These are phyloP conservation scores for Apiotrichum gracile DNA, from an alignment of 1,284 basidiomycete genomes.

Conservation along the genomic window DNA sequence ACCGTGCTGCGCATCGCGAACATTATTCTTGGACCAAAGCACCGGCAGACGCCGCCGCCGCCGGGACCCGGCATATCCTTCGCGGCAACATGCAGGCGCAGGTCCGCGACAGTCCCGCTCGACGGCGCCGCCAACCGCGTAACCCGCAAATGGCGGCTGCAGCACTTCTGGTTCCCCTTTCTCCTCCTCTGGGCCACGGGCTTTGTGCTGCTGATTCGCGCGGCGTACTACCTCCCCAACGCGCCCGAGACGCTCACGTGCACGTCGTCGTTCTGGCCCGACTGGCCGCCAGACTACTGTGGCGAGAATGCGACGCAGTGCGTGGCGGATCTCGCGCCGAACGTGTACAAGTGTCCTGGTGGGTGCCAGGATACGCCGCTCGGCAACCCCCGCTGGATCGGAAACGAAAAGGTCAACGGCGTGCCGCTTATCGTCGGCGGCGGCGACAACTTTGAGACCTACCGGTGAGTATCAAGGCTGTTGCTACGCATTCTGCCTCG, in stretches of 20 bases:
- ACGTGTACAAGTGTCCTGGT: conserved; percentile 33
- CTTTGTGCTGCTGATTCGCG: conserved; percentile 33
- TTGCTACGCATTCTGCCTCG: not conserved
- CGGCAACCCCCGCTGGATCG: conserved; percentile 40
- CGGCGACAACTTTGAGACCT: conserved; percentile 22
- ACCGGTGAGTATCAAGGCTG: conserved; percentile 25
- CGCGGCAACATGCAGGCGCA: not conserved
- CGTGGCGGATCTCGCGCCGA: conserved; percentile 13
- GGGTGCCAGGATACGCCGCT: conserved; percentile 31
- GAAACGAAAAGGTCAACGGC: conserved; percentile 24
- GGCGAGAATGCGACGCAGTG: conserved; percentile 32
- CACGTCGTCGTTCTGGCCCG: conserved; percentile 27
- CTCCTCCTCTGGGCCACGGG: conserved; percentile 28
- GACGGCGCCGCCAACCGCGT: not conserved
- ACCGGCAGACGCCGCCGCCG: not conserved
- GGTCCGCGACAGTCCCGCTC: not conserved
- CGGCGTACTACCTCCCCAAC: conserved; percentile 31
- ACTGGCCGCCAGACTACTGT: conserved; percentile 41
- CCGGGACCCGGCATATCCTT: not conserved
- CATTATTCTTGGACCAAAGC: conserved; percentile 7
- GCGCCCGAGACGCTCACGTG: conserved; percentile 26
- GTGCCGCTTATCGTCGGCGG: conserved; percentile 39
- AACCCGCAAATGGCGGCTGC: not conserved
- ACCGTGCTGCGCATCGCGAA: not conserved
- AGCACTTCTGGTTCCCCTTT: conserved; percentile 17